These are phyloP conservation scores for Tricholomella constricta DNA, from an alignment of 768 basidiomycete genomes.

Conservation along the genomic window DNA sequence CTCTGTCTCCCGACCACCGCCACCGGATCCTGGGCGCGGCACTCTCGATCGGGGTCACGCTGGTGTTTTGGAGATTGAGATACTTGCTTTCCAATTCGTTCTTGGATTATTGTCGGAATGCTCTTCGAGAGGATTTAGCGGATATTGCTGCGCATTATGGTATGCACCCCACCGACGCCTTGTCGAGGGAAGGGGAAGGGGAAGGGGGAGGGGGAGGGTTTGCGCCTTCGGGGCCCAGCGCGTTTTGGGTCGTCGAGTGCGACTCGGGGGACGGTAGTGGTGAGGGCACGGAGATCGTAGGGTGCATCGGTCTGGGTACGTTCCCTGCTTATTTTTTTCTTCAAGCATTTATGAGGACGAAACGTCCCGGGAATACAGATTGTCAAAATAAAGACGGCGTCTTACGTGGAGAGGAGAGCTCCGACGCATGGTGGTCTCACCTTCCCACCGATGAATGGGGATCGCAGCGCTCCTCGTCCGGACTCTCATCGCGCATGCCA, in stretches of 20 bases:
- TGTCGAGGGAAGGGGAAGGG: background rate
- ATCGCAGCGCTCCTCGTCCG: slow-evolving; percentile 9
- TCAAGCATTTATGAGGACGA: background rate
- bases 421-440: slow-evolving; percentile 15
- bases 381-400: slow-evolving; percentile 1
- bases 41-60: background rate
- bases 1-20: background rate
- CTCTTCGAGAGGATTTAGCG: background rate
- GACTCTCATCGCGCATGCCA: slow-evolving; percentile 10
- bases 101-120: background rate
- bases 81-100: background rate
- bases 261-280: background rate
- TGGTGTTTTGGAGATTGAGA: background rate
- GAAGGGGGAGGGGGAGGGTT: too few species aligned
- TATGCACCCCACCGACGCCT: background rate
- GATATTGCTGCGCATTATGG: background rate
- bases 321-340: background rate
- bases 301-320: slow-evolving; percentile 19
- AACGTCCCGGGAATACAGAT: background rate
- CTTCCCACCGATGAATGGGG: slow-evolving; percentile 9
- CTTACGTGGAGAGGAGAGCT: slow-evolving; percentile 5
- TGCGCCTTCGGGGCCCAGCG: background rate
- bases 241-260: slow-evolving; percentile 8
- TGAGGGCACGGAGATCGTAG: slow-evolving; percentile 1
- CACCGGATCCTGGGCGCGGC: background rate